Percentiles rank a stretch among this genome's conserved stretches.
phyloP scores from a whole-genome alignment of 176 grass and related monocot genomes.

The Lolium multiflorum region DNA sequence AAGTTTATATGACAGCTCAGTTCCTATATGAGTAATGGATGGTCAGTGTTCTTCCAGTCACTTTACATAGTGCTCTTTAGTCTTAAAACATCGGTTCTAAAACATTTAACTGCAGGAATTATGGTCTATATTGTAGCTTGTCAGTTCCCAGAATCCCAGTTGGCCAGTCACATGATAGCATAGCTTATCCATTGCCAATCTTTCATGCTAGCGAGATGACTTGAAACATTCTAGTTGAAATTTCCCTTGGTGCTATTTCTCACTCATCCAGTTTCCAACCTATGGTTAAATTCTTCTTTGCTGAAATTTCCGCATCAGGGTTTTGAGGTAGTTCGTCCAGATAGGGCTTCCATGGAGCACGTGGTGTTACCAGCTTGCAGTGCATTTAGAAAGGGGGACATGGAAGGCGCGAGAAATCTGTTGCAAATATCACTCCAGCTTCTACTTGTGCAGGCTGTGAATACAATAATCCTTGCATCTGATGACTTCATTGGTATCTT shows the following conservation, averaged over 20 bases:
- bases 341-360: conserved; percentile 78
- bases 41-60: conserved; percentile 16
- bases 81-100: conserved; percentile 37
- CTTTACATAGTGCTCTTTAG: conserved; percentile 38
- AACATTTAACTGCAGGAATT: conserved; percentile 30
- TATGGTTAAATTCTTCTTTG: conserved; percentile 21
- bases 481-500: conserved; percentile 67
- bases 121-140: conserved; percentile 33
- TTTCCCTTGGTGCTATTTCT: background rate
- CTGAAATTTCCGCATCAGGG: conserved; percentile 51
- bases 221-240: conserved; percentile 33
- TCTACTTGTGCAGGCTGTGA: conserved; percentile 80
- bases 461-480: conserved; percentile 72
- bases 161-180: conserved; percentile 33
- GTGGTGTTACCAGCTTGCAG: conserved; percentile 55
- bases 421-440: conserved; percentile 74
- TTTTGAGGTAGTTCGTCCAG: conserved; percentile 72
- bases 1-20: conserved; percentile 20
- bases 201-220: conserved; percentile 31
- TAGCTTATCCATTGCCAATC: background rate
- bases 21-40: conserved; percentile 26
- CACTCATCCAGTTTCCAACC: background rate
- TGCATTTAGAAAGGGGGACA: conserved; percentile 73
- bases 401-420: conserved; percentile 72
- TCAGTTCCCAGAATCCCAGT: conserved; percentile 4